Conservation (phyloP, 768 basidiomycete species). For the Suillus variegatus region DNA sequence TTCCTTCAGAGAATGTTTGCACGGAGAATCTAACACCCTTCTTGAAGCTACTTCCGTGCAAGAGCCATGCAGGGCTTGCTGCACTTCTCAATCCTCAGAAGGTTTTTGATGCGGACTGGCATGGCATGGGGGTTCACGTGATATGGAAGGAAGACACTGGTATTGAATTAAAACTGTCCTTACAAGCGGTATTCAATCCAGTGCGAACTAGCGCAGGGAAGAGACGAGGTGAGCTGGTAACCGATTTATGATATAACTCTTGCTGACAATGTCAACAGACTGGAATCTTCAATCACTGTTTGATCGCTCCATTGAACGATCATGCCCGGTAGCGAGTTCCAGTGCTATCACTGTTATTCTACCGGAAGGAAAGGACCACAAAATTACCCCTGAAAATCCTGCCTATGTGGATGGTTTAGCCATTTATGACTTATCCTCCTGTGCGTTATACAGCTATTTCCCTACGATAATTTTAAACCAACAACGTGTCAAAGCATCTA, state of each 20-base stretch:
- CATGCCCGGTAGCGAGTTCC: slow-evolving; percentile 70
- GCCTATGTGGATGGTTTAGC: slow-evolving; percentile 36
- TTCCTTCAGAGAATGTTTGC: slow-evolving; percentile 88
- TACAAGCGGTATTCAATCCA: slow-evolving; percentile 82
- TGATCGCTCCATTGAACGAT: slow-evolving; percentile 57
- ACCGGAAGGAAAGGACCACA: slow-evolving; percentile 44
- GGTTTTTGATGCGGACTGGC: slow-evolving; percentile 91
- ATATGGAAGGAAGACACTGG: slow-evolving; percentile 56
- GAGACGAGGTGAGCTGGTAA: slow-evolving; percentile 53
- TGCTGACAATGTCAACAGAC: slow-evolving; percentile 43
- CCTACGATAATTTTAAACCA: neutral
- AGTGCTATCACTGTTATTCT: slow-evolving; percentile 55
- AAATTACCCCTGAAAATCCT: slow-evolving; percentile 54
- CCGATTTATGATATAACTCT: slow-evolving; percentile 1
- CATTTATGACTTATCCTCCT: slow-evolving; percentile 47
- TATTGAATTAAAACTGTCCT: slow-evolving; percentile 64
- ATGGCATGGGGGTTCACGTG: slow-evolving; percentile 83
- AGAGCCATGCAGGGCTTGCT: slow-evolving; percentile 83
- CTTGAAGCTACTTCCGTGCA: slow-evolving; percentile 92
- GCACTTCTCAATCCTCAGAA: slow-evolving; percentile 80
- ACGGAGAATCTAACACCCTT: slow-evolving; percentile 98
- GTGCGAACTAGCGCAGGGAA: slow-evolving; percentile 52
- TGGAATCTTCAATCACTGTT: slow-evolving; percentile 76
- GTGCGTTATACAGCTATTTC: slow-evolving; percentile 36
- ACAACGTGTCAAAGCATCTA: neutral